A percentile compares a stretch with the other conserved stretches of the same genome.
These are phyloP conservation scores for Aspergillus sp. DNA, from an alignment of 2,329 filamentous ascomycete species.

Conservation along the genomic window DNA sequence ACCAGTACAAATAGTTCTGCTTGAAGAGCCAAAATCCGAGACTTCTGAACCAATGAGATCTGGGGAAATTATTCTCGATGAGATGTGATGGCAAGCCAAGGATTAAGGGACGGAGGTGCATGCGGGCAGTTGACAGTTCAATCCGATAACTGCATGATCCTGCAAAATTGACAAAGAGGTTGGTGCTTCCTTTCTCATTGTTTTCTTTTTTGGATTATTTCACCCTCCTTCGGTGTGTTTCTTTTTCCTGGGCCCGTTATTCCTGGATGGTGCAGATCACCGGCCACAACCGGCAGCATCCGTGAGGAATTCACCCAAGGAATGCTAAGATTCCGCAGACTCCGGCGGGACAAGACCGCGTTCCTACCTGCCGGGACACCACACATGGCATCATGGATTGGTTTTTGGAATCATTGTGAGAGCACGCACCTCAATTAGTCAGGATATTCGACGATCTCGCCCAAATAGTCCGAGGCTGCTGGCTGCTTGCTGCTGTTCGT, in stretches of 20 bases:
- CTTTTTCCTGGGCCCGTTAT: background rate
- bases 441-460: background rate
- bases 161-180: background rate
- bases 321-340: background rate
- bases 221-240: background rate
- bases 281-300: too few species aligned
- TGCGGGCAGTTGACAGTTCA: background rate
- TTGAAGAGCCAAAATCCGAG: background rate
- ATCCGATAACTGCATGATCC: background rate
- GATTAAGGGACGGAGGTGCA: background rate
- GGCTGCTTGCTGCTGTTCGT: background rate
- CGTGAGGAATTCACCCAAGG: background rate
- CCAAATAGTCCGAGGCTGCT: background rate
- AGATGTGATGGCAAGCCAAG: too few species aligned
- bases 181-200: background rate
- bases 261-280: background rate
- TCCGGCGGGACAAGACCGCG: background rate
- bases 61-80: too few species aligned
- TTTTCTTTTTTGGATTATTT: background rate
- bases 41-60: too few species aligned
- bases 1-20: background rate
- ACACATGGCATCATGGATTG: background rate
- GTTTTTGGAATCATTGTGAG: background rate
- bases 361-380: background rate
- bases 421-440: background rate